Evolutionary conservation across 2,329 filamentous ascomycete genomes (phyloP), one percentile per base, ranked within the genome.

Genomic region (Bipolaris victoriae): DNA sequence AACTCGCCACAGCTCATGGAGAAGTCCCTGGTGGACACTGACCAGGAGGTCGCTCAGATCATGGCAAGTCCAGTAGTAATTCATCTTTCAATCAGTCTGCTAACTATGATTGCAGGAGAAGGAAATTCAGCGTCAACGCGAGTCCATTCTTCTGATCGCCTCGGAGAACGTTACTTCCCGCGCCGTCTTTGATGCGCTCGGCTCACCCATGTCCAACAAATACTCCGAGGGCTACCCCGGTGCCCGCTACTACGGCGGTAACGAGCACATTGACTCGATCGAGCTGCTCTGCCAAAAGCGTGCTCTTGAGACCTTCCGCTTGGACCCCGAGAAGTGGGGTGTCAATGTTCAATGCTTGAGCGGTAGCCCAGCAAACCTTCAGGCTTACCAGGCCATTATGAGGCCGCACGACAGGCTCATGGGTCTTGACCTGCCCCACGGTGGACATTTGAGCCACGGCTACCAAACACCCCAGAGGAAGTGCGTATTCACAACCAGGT

Each of bases 191-290:
- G 76, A 77, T 71, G 72, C 78, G 58, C 65, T 76, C 90, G 91
- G 76, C 52, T 78, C 76, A 53, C 75, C 76, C 66, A 78, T 78
- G 76, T 78, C 91, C 80, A 97, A 98, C 80, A 98, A 99, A 78
- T 99, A 99, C 81, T 98, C 95, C 0, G 95, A 99, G 79, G 95
- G 95, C 49, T 99, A 99, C 72, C 95, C 94, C 31, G 95, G 95
- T 55, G 94, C 94, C 60, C 86, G 94, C 74, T 98, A 98, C 81
- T 98, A 98, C 75, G 94, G 94, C 52, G 94, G 94, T 64, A 98
- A 98, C 77, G 90, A 97, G 79, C 92, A 93, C 78, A 98, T 98
- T 72, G 94, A 98, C 73, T 86, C 92, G 72, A 87, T 94, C 5
- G 94, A 98, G 81, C 83, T 89, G 45, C 82, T 97, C 46, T 98